phyloP scores from a whole-genome alignment of 2,329 filamentous ascomycete species.

The Thelonectria blattea region DNA sequence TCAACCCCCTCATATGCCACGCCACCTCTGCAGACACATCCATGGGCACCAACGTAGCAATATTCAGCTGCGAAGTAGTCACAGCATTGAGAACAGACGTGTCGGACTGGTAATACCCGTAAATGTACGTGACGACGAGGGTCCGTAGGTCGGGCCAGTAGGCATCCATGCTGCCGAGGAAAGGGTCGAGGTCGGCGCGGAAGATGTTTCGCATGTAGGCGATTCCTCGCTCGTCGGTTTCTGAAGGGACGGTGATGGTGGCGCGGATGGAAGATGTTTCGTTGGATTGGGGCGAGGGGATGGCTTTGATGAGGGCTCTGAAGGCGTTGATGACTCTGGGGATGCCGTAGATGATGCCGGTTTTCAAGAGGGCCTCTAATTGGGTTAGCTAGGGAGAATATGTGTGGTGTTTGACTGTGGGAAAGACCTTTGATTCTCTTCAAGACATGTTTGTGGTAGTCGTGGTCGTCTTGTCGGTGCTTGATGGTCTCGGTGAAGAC shows the following conservation, averaged over 20 bases:
- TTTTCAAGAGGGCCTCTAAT: constrained; percentile 33
- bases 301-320: constrained; percentile 26
- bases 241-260: constrained; percentile 24
- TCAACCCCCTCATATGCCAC: constrained; percentile 36
- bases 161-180: constrained; percentile 32
- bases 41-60: constrained; percentile 36
- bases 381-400: neutral
- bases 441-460: constrained; percentile 21
- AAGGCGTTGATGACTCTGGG: constrained; percentile 38
- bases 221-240: constrained; percentile 28
- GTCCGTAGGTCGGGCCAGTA: constrained; percentile 37
- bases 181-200: constrained; percentile 35
- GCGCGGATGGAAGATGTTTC: constrained; percentile 29
- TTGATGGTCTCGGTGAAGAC: constrained; percentile 22
- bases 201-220: constrained; percentile 38
- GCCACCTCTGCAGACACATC: constrained; percentile 37
- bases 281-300: constrained; percentile 29
- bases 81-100: constrained; percentile 31
- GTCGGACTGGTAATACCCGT: constrained; percentile 38
- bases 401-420: too few species aligned
- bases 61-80: constrained; percentile 34
- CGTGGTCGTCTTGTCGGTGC: constrained; percentile 6
- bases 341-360: constrained; percentile 37
- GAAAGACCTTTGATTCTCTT: constrained; percentile 22
- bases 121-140: constrained; percentile 34